Conservation (phyloP, 805 yeast genomes). For the Starmerella etchellsii region DNA sequence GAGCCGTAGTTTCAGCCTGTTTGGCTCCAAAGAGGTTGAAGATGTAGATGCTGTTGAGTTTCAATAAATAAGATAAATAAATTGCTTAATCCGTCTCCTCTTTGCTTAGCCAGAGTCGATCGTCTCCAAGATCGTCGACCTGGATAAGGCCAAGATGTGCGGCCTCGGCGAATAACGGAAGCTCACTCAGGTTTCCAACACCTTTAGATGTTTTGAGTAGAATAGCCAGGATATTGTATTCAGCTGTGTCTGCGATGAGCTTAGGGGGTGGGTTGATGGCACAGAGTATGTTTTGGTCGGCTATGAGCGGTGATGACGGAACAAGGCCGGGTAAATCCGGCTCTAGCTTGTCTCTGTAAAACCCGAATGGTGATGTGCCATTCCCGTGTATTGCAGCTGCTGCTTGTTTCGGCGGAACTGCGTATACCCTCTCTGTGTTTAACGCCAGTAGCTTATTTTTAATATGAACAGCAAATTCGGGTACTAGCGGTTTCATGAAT, state of each 20-base stretch:
- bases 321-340: not conserved
- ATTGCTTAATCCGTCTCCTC: not conserved
- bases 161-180: slow-evolving; percentile 9
- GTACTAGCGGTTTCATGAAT: slow-evolving; percentile 2
- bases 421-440: slow-evolving; percentile 7
- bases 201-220: slow-evolving; percentile 1
- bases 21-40: not conserved
- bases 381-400: slow-evolving; percentile 11
- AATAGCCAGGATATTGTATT: slow-evolving; percentile 8
- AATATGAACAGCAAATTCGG: slow-evolving; percentile 2
- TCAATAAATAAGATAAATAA: not conserved
- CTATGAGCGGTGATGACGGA: not conserved
- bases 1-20: slow-evolving; percentile 3
- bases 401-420: slow-evolving; percentile 5
- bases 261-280: slow-evolving; percentile 11
- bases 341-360: slow-evolving; percentile 4
- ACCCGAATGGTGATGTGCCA: slow-evolving; percentile 12
- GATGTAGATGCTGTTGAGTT: not conserved
- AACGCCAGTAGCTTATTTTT: slow-evolving; percentile 12
- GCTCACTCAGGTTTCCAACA: not conserved
- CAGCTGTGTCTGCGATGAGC: slow-evolving; percentile 2
- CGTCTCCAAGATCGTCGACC: slow-evolving; percentile 5
- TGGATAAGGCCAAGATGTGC: slow-evolving; percentile 13
- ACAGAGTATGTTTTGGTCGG: slow-evolving; percentile 4
- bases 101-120: slow-evolving; percentile 5